These are phyloP conservation scores for Sporobolomyces roseus DNA, from an alignment of 768 basidiomycete species.

Conservation along the genomic window DNA sequence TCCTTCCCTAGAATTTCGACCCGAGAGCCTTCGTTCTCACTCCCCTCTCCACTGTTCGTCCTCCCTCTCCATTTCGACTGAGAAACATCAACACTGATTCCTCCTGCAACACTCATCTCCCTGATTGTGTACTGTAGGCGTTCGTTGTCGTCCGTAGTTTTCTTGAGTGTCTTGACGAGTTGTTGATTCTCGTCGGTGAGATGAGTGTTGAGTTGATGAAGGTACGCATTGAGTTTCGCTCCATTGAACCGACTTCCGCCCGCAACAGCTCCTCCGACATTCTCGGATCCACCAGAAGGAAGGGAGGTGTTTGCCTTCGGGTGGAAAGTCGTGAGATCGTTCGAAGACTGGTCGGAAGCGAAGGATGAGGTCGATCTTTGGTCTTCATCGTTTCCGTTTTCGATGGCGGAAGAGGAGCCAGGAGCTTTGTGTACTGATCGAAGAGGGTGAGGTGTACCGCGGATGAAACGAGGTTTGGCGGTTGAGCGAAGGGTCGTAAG, in stretches of 20 bases:
- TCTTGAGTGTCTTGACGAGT: slow-evolving; percentile 50
- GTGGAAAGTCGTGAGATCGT: slow-evolving; percentile 71
- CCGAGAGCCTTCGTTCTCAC: not conserved
- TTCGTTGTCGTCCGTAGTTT: slow-evolving; percentile 25
- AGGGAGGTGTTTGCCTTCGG: slow-evolving; percentile 75
- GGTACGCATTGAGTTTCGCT: slow-evolving; percentile 74
- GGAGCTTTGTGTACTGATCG: slow-evolving; percentile 10
- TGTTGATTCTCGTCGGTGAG: slow-evolving; percentile 79
- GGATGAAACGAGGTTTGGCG: slow-evolving; percentile 65
- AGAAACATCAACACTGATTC: slow-evolving; percentile 19
- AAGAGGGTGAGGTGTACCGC: slow-evolving; percentile 63
- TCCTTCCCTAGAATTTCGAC: slow-evolving; percentile 15
- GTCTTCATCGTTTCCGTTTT: slow-evolving; percentile 13
- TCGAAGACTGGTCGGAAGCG: slow-evolving; percentile 70
- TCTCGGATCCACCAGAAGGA: slow-evolving; percentile 62
- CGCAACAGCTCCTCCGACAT: slow-evolving; percentile 57
- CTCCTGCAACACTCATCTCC: slow-evolving; percentile 34
- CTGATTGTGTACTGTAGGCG: slow-evolving; percentile 21
- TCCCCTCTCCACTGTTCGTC: not conserved
- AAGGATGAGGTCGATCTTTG: slow-evolving; percentile 55
- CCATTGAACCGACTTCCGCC: slow-evolving; percentile 67
- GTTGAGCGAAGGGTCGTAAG: slow-evolving; percentile 79
- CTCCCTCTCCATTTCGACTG: not conserved
- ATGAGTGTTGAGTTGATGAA: slow-evolving; percentile 76
- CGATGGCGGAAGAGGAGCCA: not conserved